Evolutionary conservation across 139 green algal species (phyloP), one percentile per base, ranked within the genome.

Genomic region (Dunaliella primolecta): DNA sequence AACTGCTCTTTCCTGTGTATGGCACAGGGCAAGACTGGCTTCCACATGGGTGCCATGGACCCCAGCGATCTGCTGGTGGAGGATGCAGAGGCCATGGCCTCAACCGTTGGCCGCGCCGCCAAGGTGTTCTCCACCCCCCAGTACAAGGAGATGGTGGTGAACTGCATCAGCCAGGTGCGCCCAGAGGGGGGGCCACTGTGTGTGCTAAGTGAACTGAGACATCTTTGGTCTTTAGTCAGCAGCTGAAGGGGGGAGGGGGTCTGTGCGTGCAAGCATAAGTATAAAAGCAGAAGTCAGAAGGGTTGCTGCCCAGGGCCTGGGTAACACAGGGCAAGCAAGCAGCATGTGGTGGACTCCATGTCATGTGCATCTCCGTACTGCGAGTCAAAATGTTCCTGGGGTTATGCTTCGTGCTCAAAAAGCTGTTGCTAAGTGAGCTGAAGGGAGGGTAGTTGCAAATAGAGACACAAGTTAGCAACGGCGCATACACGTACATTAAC

Each of bases 21-120:
- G n/a, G n/a, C 15, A 64, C 46, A 64, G 46, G 95, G 96, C 36
- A 92, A 97, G 57, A 99, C 97, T n/a, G 97, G 97, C 83, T 99
- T 99, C 95, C 97, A 99, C 87, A 97, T 88, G 36, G 85, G 85
- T 25, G 81, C 81, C 29, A 38, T 88, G 75, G 81, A 88, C 85
- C 35, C 75, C 31, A 64, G 46, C 15, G 96, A 99, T 83, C 81
- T 83, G 37, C 89, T 98, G 55, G 70, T 91, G 2, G 92, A 88
- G 2, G 96, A 99, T 84, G 94, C 91, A 0, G 89, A 95, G 0
- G 94, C 94, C 0, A 81, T 99, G 27, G 94, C 93, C 31, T 84
- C 91, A 21, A 96, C 95, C 38, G 90, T 95, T 30, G 35, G 70
- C 34, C 87, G 89, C 78, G 91, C 90, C 81, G 82, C 81, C 34